Percentiles rank a stretch among this genome's conserved stretches.
These are phyloP conservation scores for Saitozyma sp. DNA, from an alignment of 768 basidiomycete species.

Conservation along the genomic window DNA sequence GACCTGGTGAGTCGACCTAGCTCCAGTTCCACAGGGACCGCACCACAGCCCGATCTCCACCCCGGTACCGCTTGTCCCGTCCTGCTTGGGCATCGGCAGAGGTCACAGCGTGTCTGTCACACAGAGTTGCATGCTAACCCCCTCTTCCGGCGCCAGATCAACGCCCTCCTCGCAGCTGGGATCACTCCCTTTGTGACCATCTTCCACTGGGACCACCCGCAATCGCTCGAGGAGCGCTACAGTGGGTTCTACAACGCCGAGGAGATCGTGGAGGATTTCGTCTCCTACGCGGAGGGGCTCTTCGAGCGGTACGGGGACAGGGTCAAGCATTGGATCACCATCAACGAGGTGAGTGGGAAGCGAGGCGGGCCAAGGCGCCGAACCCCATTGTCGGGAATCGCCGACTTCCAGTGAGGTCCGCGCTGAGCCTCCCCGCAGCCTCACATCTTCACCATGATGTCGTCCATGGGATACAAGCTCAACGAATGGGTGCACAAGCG, in stretches of 20 bases:
- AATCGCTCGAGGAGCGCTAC: conserved; percentile 28
- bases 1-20: conserved; percentile 21
- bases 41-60: too few species aligned
- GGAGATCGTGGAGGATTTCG: conserved; percentile 31
- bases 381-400: background rate
- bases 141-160: conserved; percentile 15
- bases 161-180: conserved; percentile 28
- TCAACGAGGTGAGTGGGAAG: conserved; percentile 37
- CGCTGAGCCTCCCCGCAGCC: conserved; percentile 15
- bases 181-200: conserved; percentile 39
- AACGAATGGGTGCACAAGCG: conserved; percentile 13
- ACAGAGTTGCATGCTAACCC: conserved; percentile 7
- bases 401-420: background rate
- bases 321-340: conserved; percentile 46
- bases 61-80: too few species aligned
- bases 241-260: conserved; percentile 23
- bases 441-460: conserved; percentile 28
- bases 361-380: background rate
- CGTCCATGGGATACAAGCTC: conserved; percentile 11
- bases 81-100: background rate
- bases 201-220: conserved; percentile 45
- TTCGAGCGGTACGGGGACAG: conserved; percentile 42
- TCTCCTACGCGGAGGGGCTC: conserved; percentile 22
- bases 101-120: background rate
- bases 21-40: conserved; percentile 7